Percentiles rank a stretch among this genome's conserved stretches.
phyloP scores from a whole-genome alignment of 768 basidiomycete species.

The Albatrellus ellisii region DNA sequence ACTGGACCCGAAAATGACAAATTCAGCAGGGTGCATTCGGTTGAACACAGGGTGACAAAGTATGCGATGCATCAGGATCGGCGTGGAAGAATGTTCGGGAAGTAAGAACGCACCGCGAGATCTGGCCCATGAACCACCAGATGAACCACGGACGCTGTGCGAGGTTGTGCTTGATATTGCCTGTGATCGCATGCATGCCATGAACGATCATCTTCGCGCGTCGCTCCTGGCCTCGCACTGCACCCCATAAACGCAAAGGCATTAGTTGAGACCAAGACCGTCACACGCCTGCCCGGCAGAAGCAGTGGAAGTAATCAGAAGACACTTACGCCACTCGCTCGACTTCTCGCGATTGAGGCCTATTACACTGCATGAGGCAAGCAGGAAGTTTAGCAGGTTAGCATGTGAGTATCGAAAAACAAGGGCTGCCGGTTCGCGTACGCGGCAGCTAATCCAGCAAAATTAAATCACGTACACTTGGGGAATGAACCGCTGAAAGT shows the following conservation, averaged over 20 bases:
- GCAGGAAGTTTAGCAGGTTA: conserved; percentile 23
- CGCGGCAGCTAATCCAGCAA: conserved; percentile 5
- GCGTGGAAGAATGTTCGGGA: too few relatives aligned
- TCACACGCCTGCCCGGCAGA: background rate
- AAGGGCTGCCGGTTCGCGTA: background rate
- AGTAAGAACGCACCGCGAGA: conserved; percentile 29
- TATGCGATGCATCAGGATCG: conserved; percentile 2
- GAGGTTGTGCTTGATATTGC: conserved; percentile 29
- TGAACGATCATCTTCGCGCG: conserved; percentile 41
- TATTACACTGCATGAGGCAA: conserved; percentile 22
- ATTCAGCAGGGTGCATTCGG: too few relatives aligned
- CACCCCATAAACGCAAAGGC: background rate
- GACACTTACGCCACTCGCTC: conserved; percentile 49
- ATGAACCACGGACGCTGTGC: conserved; percentile 47
- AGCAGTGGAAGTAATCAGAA: conserved; percentile 8
- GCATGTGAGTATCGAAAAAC: conserved; percentile 2
- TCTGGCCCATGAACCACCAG: conserved; percentile 66
- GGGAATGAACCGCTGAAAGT: conserved; percentile 53
- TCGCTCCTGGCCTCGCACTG: conserved; percentile 16
- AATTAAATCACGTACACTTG: conserved; percentile 37
- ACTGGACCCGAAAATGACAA: too few relatives aligned
- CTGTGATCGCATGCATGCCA: conserved; percentile 45
- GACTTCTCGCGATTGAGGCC: conserved; percentile 35
- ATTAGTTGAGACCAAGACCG: too few relatives aligned
- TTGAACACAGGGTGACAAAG: too few relatives aligned